Percentiles rank a stretch among this genome's conserved stretches.
These are phyloP conservation scores for Fusarium begoniae DNA, from an alignment of 2,329 filamentous ascomycete species.

Conservation along the genomic window DNA sequence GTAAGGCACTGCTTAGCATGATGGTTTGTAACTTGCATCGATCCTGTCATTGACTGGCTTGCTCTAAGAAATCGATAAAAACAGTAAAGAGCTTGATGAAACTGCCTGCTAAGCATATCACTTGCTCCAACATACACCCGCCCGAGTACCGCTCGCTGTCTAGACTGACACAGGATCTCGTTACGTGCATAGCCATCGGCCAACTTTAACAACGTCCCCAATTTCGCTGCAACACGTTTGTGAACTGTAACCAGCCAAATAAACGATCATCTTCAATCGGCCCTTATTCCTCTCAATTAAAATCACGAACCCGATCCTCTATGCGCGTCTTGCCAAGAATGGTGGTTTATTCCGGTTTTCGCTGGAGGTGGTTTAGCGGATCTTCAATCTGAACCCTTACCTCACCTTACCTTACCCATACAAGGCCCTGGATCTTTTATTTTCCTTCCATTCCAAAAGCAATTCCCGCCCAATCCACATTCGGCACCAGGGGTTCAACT, in stretches of 20 bases:
- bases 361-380: conserved; percentile 3
- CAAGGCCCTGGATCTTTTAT: conserved; percentile 32
- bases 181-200: neutral
- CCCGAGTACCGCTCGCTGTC: accelerated
- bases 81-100: neutral
- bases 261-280: neutral
- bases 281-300: neutral
- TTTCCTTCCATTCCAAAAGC: conserved; percentile 20
- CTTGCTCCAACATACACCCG: accelerated
- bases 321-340: conserved; percentile 1
- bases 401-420: conserved; percentile 5
- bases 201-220: neutral
- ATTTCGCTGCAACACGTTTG: neutral
- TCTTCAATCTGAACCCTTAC: neutral
- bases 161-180: too few species aligned
- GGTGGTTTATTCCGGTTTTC: neutral
- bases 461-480: conserved; percentile 13
- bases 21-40: neutral
- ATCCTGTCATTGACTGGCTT: neutral
- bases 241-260: too few species aligned
- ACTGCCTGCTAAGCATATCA: accelerated
- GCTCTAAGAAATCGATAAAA: neutral
- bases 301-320: neutral
- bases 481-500: conserved; percentile 20
- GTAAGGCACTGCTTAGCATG: neutral